Conservation (phyloP, 192 early-diverging fungal species). For the Phlyctochytrium arcticum region DNA sequence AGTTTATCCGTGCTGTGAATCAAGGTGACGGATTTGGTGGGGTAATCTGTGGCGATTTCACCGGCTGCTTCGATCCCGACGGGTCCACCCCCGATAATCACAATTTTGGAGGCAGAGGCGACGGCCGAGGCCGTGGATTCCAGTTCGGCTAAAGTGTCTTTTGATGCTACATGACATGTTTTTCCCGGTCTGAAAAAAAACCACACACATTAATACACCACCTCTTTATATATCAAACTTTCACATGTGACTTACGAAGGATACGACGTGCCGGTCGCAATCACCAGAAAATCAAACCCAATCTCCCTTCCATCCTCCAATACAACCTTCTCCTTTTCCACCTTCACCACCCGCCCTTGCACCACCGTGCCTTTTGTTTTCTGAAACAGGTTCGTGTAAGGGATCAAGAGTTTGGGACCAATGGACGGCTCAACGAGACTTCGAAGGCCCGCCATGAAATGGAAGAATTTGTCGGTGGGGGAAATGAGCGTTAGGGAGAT, state of each 20-base stretch:
- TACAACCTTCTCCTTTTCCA: slow-evolving; percentile 36
- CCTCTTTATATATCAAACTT: no score
- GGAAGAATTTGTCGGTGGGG: no score
- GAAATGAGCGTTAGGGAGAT: no score
- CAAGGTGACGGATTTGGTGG: slow-evolving; percentile 56
- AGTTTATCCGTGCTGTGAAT: slow-evolving; percentile 54
- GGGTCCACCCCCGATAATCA: slow-evolving; percentile 71
- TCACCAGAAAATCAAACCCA: slow-evolving; percentile 60
- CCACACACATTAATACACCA: no score
- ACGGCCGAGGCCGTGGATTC: slow-evolving; percentile 36
- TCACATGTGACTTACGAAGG: slow-evolving; percentile 13
- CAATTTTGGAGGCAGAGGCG: slow-evolving; percentile 40
- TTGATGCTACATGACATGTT: neutral
- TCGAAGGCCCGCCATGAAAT: no score
- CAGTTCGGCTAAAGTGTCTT: slow-evolving; percentile 31
- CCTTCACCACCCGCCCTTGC: slow-evolving; percentile 39
- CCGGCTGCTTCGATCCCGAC: slow-evolving; percentile 75
- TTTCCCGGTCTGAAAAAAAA: neutral
- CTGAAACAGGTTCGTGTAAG: slow-evolving; percentile 35
- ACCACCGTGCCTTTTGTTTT: slow-evolving; percentile 35
- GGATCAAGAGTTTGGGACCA: slow-evolving; percentile 31
- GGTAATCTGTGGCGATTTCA: slow-evolving; percentile 63
- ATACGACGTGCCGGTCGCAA: slow-evolving; percentile 62
- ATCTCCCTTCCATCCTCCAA: slow-evolving; percentile 47
- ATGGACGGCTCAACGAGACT: slow-evolving; percentile 24